Evolutionary conservation across 768 basidiomycete genomes (phyloP).

Genomic region (Xanthoconium stramineum): DNA sequence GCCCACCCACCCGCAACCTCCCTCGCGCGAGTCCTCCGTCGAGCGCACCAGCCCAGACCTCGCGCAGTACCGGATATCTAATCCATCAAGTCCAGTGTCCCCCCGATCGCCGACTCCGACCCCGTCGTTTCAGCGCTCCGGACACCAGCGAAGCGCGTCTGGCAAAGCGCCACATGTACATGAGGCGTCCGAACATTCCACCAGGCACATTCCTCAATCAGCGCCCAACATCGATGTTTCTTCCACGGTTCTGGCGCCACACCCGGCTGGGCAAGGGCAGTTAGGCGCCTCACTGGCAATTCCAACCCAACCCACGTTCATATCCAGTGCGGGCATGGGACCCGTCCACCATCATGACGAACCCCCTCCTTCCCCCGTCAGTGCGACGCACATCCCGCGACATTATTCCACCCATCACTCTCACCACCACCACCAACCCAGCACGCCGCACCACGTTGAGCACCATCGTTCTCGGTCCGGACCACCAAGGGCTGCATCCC

Average conservation of each 20-base stretch:
- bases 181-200: conserved; percentile 5
- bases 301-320: conserved; percentile 1
- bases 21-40: conserved; percentile 22
- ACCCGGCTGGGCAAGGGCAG: background rate
- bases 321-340: conserved; percentile 11
- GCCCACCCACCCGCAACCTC: conserved; percentile 5
- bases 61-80: conserved; percentile 1
- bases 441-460: conserved; percentile 15
- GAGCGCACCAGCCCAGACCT: conserved; percentile 19
- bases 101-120: conserved; percentile 1
- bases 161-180: conserved; percentile 19
- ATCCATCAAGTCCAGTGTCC: conserved; percentile 13
- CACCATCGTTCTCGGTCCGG: conserved; percentile 26
- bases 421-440: conserved; percentile 2
- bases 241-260: conserved; percentile 14
- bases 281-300: background rate
- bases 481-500: conserved; percentile 31
- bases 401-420: conserved; percentile 3
- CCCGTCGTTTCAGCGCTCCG: conserved; percentile 17
- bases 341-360: conserved; percentile 8
- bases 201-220: conserved; percentile 20
- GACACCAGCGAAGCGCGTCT: conserved; percentile 16
- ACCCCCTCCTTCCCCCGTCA: background rate
- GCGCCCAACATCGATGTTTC: conserved; percentile 13
- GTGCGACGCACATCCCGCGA: conserved; percentile 10